phyloP scores from a whole-genome alignment of 2,329 filamentous ascomycete species.

The Fusarium globosum region DNA sequence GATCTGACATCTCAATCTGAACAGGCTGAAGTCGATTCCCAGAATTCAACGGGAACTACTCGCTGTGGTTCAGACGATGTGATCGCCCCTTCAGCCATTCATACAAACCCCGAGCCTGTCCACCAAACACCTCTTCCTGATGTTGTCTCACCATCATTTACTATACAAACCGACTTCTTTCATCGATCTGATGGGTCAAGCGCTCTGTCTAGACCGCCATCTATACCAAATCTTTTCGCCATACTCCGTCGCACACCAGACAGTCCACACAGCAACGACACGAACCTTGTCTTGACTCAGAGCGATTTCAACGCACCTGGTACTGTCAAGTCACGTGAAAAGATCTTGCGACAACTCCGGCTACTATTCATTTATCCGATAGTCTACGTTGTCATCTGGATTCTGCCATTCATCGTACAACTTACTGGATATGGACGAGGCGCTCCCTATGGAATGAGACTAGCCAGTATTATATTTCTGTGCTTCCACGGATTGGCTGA shows the following conservation, averaged over 20 bases:
- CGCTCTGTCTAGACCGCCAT: constrained; percentile 29
- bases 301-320: constrained; percentile 41
- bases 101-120: constrained; percentile 7
- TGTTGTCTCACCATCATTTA: neutral
- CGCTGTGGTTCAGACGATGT: constrained; percentile 19
- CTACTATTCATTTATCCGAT: constrained; percentile 81
- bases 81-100: neutral
- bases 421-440: constrained; percentile 53
- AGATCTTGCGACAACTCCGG: constrained; percentile 74
- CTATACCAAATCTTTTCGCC: constrained; percentile 43
- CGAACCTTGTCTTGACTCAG: constrained; percentile 20
- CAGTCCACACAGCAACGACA: constrained; percentile 31
- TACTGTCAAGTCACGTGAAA: constrained; percentile 58
- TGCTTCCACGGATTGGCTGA: constrained; percentile 75
- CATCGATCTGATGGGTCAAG: constrained; percentile 11
- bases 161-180: constrained; percentile 3
- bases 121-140: neutral
- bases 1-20: constrained; percentile 19
- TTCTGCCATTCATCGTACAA: constrained; percentile 75
- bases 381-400: constrained; percentile 78
- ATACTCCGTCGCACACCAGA: constrained; percentile 35
- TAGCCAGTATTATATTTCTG: constrained; percentile 67
- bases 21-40: constrained; percentile 22
- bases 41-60: constrained; percentile 17
- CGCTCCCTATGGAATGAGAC: constrained; percentile 66